These are phyloP conservation scores for Tanacetum coccineum DNA, from an alignment of 129 eudicot genomes.

Conservation along the genomic window DNA sequence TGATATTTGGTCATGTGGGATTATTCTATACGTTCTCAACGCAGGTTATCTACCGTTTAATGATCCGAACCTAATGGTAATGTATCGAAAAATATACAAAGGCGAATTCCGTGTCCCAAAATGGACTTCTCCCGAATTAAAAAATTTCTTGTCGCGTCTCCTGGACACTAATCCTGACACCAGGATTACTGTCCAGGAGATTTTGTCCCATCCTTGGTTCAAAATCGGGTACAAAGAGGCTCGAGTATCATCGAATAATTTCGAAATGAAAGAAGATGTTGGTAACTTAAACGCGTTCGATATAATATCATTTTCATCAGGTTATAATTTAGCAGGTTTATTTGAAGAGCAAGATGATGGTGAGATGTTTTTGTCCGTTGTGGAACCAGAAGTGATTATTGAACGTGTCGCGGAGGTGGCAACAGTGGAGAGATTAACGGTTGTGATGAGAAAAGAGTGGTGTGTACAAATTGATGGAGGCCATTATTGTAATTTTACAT, in stretches of 20 bases:
- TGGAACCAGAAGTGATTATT: too few relatives aligned
- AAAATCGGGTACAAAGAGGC: constrained; percentile 33
- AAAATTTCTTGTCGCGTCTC: constrained; percentile 40
- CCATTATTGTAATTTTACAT: too few relatives aligned
- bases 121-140: constrained; percentile 64
- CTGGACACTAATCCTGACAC: constrained; percentile 57
- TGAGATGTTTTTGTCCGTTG: too few relatives aligned
- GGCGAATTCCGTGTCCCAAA: constrained; percentile 66
- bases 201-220: constrained; percentile 57
- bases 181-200: constrained; percentile 47
- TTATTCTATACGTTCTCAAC: constrained; percentile 46
- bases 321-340: constrained; percentile 51
- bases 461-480: too few relatives aligned
- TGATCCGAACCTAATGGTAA: constrained; percentile 55
- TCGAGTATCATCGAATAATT: constrained; percentile 7
- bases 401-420: too few relatives aligned
- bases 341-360: constrained; percentile 16
- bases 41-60: constrained; percentile 71
- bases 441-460: too few relatives aligned
- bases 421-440: too few relatives aligned
- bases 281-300: constrained; percentile 52
- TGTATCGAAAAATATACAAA: constrained; percentile 57
- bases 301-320: constrained; percentile 58
- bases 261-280: constrained; percentile 26
- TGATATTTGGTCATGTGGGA: constrained; percentile 71